Evolutionary conservation across 176 grass and related monocot species (phyloP).

Genomic region (Oryza coarctata): DNA sequence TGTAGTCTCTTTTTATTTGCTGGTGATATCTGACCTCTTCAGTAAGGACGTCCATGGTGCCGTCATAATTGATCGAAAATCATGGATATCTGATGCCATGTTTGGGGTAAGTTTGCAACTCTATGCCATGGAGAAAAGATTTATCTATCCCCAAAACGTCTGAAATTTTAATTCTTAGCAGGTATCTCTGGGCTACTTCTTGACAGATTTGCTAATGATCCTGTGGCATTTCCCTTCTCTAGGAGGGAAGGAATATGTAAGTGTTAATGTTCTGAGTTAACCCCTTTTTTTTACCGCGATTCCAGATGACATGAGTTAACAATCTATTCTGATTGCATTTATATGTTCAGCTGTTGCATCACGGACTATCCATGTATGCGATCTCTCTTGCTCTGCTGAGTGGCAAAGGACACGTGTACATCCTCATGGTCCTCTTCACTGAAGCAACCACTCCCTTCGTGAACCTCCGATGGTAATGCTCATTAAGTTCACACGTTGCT

Average conservation of each 20-base stretch:
- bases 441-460: constrained; percentile 70
- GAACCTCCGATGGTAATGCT: constrained; percentile 70
- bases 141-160: background rate
- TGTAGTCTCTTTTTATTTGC: constrained; percentile 63
- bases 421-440: constrained; percentile 68
- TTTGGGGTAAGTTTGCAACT: constrained; percentile 54
- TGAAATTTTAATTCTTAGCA: background rate
- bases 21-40: constrained; percentile 70
- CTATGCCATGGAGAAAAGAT: background rate
- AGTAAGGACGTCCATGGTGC: constrained; percentile 21
- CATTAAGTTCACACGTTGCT: background rate
- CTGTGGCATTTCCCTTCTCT: constrained; percentile 60
- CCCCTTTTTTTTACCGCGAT: background rate
- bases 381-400: constrained; percentile 52
- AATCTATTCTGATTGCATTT: background rate
- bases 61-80: constrained; percentile 59
- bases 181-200: constrained; percentile 69
- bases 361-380: constrained; percentile 63
- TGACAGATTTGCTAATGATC: constrained; percentile 64
- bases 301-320: background rate
- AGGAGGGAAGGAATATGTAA: constrained; percentile 81
- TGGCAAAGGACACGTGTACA: constrained; percentile 71
- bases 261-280: background rate
- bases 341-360: constrained; percentile 61
- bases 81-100: constrained; percentile 62